Evolutionary conservation across 805 yeast genomes (phyloP), one percentile per base, ranked within the genome.

Genomic region (Metschnikowia lunata): DNA sequence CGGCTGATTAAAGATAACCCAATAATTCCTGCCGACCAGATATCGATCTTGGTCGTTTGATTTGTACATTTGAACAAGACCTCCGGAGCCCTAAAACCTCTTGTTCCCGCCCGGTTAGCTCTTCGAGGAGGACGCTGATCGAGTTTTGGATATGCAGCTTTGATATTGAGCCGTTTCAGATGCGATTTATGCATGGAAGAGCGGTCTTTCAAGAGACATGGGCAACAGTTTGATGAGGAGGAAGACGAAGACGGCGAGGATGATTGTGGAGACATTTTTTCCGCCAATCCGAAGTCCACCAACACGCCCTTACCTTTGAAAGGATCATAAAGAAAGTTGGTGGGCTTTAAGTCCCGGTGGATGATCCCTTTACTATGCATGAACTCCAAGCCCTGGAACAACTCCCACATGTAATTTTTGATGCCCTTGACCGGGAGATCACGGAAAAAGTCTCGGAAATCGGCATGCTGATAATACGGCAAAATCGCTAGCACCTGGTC

Each of bases 41-140:
- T 78, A 62, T 89, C 97, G 36, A 89, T 79, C 60, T 83, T 85
- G 6, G 86, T 78, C 3, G 85, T 75, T 66, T 89, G 97, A 46
- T 85, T 81, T 1, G 85, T 78, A 63, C 97, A 89, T 60, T 88
- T 88, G 64, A 88, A 75, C 43, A 90, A 67, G 4, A 89, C 97
- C 60, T 89, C 97, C 0, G 97, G 97, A 0, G 97, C 96, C 54
- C 97, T 74, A 59, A 89, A 89, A 0, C 97, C 97, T 55, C 97
- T 74, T 1, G 97, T 89, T 8, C 97, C 97, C 13, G 99, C 99
- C 55, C 99, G 80, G 58, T 93, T 93, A 0, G 98, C 98, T 45
- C 99, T 76, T 56, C 96, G 76, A 1, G 93, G 87, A 0, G 95
- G 85, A 55, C 98, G 74, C 39, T 79, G 79, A 66, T 93, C 99